Base-by-base conservation (phyloP, 2,329 filamentous ascomycete genomes). In the Tolypocladium guangdongense region DNA sequence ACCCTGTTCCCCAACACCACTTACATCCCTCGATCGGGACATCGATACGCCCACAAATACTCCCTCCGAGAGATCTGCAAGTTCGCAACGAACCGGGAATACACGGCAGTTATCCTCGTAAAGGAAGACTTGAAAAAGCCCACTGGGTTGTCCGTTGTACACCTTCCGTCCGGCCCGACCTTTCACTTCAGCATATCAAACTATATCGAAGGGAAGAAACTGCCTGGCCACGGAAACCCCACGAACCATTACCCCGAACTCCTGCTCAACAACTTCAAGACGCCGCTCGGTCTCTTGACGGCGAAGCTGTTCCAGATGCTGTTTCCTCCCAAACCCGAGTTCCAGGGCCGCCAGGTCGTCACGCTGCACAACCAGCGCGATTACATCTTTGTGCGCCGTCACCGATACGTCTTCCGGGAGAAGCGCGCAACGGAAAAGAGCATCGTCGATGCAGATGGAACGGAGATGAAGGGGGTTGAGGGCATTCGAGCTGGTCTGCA, bases 291-390 rank as follows among this genome's bases (percentile, higher is more conserved):
- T 71, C 76, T 96, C 11, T 75, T 97, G 39, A 90, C 91, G 0
- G 92, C 91, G 10, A 85, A 90, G 63, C 75, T 96, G 1, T 93
- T 99, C 74, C 65, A 68, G 59, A 70, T 67, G 12, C 58, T 74
- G 48, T 73, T 73, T 70, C 93, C 92, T 0, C 81, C 85, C 0
- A 81, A 83, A 45, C 92, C 93, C 0, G 89, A 97, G 62, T 75
- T 97, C 7, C 78, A 87, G 60, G 92, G 92, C 5, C 78, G 92
- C 27, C 91, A 96, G 64, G 91, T 96, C 1, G 83, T 96, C 10
- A 96, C 92, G 1, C 72, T 96, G 51, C 90, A 96, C 70, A 96
- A 96, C 62, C 91, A 96, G 74, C 86, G 92, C 58, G 92, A 97
- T 70, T 97, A 92, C 69, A 93, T 97, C 62, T 99, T 99, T 68